Conservation (phyloP, 2,329 filamentous ascomycete genomes). For the Pestalotiopsis sp. region DNA sequence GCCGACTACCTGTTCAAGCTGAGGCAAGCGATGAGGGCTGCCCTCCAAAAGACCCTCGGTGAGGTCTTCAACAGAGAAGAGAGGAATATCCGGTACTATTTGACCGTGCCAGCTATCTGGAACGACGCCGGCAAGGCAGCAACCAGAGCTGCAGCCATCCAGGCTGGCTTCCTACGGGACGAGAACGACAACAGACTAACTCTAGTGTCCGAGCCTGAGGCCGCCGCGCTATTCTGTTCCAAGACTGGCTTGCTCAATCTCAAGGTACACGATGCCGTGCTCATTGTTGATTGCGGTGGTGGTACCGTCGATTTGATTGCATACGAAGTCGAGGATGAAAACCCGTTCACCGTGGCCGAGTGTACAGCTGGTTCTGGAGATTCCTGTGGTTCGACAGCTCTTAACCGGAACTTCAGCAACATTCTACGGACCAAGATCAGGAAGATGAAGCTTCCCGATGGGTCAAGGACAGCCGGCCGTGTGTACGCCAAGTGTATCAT, state of each 20-base stretch:
- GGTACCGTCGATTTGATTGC: constrained; percentile 99
- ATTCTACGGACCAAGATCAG: constrained; percentile 96
- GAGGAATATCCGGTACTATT: constrained; percentile 95
- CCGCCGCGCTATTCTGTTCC: constrained; percentile 94
- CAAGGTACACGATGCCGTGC: constrained; percentile 96
- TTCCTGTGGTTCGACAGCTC: constrained; percentile 95
- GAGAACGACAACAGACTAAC: constrained; percentile 97
- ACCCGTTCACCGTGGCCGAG: constrained; percentile 94
- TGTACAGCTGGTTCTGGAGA: constrained; percentile 97
- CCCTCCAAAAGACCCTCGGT: constrained; percentile 92
- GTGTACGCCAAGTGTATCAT: constrained; percentile 99
- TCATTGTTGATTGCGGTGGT: constrained; percentile 98
- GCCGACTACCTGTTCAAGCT: constrained; percentile 99
- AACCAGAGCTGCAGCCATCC: constrained; percentile 91
- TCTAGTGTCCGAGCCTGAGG: constrained; percentile 93
- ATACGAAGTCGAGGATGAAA: constrained; percentile 97
- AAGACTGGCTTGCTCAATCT: constrained; percentile 95
- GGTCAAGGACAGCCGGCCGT: constrained; percentile 94
- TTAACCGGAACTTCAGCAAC: constrained; percentile 98
- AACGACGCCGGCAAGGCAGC: constrained; percentile 98
- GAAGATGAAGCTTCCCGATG: constrained; percentile 98
- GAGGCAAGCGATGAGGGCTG: constrained; percentile 93
- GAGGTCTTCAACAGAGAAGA: constrained; percentile 98
- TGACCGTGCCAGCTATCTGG: constrained; percentile 99
- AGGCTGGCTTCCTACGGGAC: constrained; percentile 93